Evolutionary conservation across 1,284 basidiomycete species (phyloP), one percentile per base, ranked within the genome.

Genomic region (Phlebopus sp.): DNA sequence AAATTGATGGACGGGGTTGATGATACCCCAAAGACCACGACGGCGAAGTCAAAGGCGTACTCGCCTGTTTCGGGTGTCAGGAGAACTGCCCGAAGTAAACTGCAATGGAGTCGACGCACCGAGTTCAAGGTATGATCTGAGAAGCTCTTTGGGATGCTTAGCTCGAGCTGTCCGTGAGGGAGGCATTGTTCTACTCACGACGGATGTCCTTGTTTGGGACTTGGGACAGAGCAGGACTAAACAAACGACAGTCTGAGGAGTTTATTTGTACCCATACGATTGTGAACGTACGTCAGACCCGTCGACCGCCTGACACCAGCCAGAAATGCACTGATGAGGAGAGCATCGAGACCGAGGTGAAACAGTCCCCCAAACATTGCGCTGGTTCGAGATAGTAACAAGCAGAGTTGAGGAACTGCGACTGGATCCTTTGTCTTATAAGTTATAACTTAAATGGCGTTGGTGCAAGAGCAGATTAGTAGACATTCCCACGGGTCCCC

Each of bases 161-260:
- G 50, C 58, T 29, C 35, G 39, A 14, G 35, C 4, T 23, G 37
- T 21, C 39, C 19, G 30, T 15, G 11, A 5, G 0, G 14, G 21
- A 17, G 10, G 37, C 14, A 42, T 29, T 8, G 21, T 29, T 23
- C 3, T 30, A 79, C 88, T 69, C 64, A 91, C 89, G 83, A 35
- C 89, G 81, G 29, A 90, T 62, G 57, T 92, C 89, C 63, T 92
- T 92, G 74, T 91, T 90, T 8, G 85, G 83, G 1, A 92, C 82
- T 59, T 79, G 78, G 1, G 77, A 69, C 13, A 92, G 64, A 18
- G 81, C 82, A 43, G 84, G 87, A 18, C 86, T 90, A 54, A 17
- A 42, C 4, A 25, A 25, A 18, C 18, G 23, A 5, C 1, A 5
- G 2, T 2, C 19, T 10, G 8, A 42, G 30, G 9, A 13, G 2